These are phyloP conservation scores for Aspergillus sp. DNA, from an alignment of 2,329 filamentous ascomycete genomes.

Conservation along the genomic window DNA sequence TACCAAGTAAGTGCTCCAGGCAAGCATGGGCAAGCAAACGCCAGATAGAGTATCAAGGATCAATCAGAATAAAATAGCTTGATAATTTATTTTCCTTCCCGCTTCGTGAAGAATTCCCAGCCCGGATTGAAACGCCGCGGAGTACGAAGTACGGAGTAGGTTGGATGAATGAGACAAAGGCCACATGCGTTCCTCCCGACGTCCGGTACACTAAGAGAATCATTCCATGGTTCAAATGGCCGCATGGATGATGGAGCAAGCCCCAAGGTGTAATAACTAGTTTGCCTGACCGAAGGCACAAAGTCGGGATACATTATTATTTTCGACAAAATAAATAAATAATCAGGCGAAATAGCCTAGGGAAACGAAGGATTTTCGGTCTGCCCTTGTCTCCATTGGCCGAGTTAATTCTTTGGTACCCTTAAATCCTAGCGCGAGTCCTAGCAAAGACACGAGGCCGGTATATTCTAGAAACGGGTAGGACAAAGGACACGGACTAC, in stretches of 20 bases:
- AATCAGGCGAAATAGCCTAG: too few relatives aligned
- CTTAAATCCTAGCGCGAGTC: slow-evolving; percentile 8
- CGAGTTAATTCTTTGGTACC: slow-evolving; percentile 6
- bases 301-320: not conserved
- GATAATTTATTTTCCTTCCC: not conserved
- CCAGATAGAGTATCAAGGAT: not conserved
- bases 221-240: slow-evolving; percentile 10
- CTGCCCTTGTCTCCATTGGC: not conserved
- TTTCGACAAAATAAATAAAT: not conserved
- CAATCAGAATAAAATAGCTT: not conserved
- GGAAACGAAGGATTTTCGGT: not conserved
- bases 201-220: slow-evolving; percentile 23
- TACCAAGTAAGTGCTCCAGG: not conserved
- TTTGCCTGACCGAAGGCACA: not conserved
- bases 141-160: too few relatives aligned
- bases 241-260: not conserved
- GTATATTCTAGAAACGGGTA: slow-evolving; percentile 1
- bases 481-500: slow-evolving; percentile 2
- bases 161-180: not conserved
- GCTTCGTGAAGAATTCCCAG: not conserved
- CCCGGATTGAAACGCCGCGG: not conserved
- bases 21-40: not conserved
- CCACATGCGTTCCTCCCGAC: slow-evolving; percentile 10
- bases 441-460: slow-evolving; percentile 7
- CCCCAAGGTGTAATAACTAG: not conserved